Percentiles rank a stretch among this genome's conserved stretches.
phyloP scores from a whole-genome alignment of 148 eudicot genomes.

The Nepenthes mirabilis region DNA sequence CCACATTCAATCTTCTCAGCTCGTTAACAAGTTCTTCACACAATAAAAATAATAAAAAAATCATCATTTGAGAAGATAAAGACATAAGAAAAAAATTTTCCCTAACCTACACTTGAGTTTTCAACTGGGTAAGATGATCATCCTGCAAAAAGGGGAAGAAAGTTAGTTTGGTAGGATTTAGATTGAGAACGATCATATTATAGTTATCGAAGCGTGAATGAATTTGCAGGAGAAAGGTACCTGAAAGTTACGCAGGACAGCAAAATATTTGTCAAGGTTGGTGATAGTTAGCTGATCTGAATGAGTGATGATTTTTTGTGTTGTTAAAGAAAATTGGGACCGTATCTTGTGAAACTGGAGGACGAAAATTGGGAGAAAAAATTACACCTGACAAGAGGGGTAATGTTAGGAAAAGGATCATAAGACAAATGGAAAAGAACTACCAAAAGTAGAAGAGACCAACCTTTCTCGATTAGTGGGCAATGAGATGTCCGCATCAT shows the following conservation, averaged over 20 bases:
- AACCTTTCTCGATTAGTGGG: slow-evolving; percentile 45
- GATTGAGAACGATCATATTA: too few species aligned
- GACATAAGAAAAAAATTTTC: slow-evolving; percentile 1
- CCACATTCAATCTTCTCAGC: slow-evolving; percentile 7
- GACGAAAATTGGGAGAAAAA: too few species aligned
- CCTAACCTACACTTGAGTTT: slow-evolving; percentile 10
- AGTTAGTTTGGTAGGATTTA: too few species aligned
- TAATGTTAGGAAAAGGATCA: slow-evolving; percentile 10
- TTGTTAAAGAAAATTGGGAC: too few species aligned
- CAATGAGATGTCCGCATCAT: slow-evolving; percentile 48
- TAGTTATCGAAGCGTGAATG: too few species aligned
- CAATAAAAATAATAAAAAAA: slow-evolving; percentile 19
- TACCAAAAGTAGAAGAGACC: slow-evolving; percentile 11
- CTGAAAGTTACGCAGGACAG: too few species aligned
- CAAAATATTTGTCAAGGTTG: too few species aligned
- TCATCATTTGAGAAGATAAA: slow-evolving; percentile 4
- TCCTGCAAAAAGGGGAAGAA: slow-evolving; percentile 10
- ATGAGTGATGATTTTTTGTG: too few species aligned
- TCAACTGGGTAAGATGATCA: slow-evolving; percentile 1
- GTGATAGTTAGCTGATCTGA: too few species aligned
- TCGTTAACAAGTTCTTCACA: slow-evolving; percentile 6
- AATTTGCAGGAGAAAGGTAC: too few species aligned
- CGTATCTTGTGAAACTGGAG: too few species aligned
- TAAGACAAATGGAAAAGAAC: slow-evolving; percentile 4
- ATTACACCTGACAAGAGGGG: not conserved